Base-by-base conservation (phyloP, 345 rosid genomes). In the Sonneratia alba region DNA sequence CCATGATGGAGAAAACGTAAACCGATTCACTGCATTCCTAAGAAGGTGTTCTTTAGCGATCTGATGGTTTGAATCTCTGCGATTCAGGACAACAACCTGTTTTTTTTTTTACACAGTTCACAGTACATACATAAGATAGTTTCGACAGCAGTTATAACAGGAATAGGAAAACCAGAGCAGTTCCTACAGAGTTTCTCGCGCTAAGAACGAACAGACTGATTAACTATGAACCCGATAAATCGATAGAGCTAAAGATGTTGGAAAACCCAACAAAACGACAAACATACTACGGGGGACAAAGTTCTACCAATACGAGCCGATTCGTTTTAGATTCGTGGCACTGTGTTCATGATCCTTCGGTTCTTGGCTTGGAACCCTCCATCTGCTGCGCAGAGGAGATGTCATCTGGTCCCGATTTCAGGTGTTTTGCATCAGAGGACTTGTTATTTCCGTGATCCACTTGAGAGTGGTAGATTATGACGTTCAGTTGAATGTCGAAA, bases 401-500 rank as follows among this genome's bases (percentile, higher is more conserved):
- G 1, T 27, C 32, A 27, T 27, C 32, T 24, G 36, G 15, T 67
- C 47, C 45, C 34, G 21, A 16, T 47, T 36, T 43, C 16, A 36
- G 21, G 36, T 21, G 66, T 32, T 72, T 62, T 34, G 38, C 40
- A 37, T 64, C 38, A 19, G 53, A 57, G 45, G 55, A 57, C 36
- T 51, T 55, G 12, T 45, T 68, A 21, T 71, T 53, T 53, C 48
- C 15, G 16, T 22, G 55, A 57, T 62, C 71, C 1, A 36, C 72
- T 27, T 47, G 76, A 70, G 73, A 62, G 38, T 81, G 83, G 70
- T 85, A 85, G 36, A 83, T 79, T 7, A 81, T 83, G 19, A 64
- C 77, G 53, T 32, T 81, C 7, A 67, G 68, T 36, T 24, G 72
- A 13, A 71, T 34, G 53, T 83, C 83, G 70, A 85, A 85, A 71